phyloP scores from a whole-genome alignment of 106 monocot species.

The Acorus gramineus region DNA sequence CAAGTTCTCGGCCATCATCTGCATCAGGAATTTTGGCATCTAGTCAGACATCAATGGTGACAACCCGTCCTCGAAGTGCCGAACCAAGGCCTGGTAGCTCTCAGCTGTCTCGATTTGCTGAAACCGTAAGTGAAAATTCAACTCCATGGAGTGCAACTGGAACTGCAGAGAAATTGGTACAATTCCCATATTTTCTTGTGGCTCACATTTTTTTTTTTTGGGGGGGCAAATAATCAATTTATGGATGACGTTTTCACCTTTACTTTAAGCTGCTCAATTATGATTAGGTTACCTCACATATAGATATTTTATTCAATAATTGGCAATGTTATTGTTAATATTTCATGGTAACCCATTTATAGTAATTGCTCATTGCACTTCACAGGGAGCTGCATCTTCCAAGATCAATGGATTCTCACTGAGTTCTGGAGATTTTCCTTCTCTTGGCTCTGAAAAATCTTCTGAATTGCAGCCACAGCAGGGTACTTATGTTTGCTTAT shows the following conservation, averaged over 20 bases:
- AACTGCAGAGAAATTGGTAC: constrained; percentile 43
- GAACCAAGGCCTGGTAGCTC: constrained; percentile 82
- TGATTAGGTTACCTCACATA: too few relatives aligned
- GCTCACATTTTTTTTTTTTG: too few relatives aligned
- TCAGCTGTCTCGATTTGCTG: constrained; percentile 75
- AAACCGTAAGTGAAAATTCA: constrained; percentile 35
- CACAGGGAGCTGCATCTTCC: constrained; percentile 29
- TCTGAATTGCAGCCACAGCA: constrained; percentile 34
- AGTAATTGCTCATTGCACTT: not conserved
- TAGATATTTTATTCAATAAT: too few relatives aligned
- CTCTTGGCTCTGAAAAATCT: constrained; percentile 71
- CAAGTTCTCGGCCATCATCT: constrained; percentile 81
- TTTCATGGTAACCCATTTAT: not conserved
- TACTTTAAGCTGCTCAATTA: too few relatives aligned
- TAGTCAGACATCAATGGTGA: constrained; percentile 27
- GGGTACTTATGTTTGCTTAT: constrained; percentile 30
- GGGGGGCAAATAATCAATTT: too few relatives aligned
- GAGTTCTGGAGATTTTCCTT: constrained; percentile 90
- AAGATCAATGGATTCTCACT: constrained; percentile 47
- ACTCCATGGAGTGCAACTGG: constrained; percentile 27
- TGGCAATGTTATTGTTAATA: not conserved
- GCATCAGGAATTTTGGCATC: constrained; percentile 59
- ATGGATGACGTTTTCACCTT: too few relatives aligned
- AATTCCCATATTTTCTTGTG: not conserved
- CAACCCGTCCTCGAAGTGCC: constrained; percentile 88